A percentile compares a stretch with the other conserved stretches of the same genome.
These are phyloP conservation scores for Hemileccinum impolitum DNA, from an alignment of 768 basidiomycete genomes.

Conservation along the genomic window DNA sequence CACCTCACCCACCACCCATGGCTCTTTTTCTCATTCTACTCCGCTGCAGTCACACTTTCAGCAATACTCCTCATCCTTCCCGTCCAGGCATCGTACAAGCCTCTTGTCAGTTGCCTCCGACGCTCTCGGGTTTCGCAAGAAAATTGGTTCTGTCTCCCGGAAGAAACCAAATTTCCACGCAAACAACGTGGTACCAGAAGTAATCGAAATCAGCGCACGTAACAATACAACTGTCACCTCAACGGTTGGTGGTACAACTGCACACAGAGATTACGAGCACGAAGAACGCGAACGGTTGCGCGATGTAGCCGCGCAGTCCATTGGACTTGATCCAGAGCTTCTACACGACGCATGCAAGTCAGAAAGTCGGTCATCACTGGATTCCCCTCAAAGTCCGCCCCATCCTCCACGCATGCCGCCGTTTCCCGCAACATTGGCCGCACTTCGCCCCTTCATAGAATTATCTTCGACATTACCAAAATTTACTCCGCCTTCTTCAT, in stretches of 20 bases:
- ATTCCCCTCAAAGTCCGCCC: constrained; percentile 14
- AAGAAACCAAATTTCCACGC: constrained; percentile 36
- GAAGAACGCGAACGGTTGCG: constrained; percentile 75
- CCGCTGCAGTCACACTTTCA: constrained; percentile 6
- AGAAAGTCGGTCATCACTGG: constrained; percentile 10
- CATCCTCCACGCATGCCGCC: constrained; percentile 36
- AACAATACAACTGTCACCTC: constrained; percentile 18
- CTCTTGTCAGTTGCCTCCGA: constrained; percentile 54
- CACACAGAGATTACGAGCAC: constrained; percentile 50
- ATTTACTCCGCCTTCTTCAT: constrained; percentile 62
- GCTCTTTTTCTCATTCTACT: constrained; percentile 8
- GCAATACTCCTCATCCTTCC: constrained; percentile 5
- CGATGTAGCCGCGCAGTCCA: constrained; percentile 71
- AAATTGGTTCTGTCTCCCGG: constrained; percentile 39
- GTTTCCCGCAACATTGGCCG: constrained; percentile 57
- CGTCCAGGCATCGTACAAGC: constrained; percentile 40
- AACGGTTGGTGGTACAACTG: constrained; percentile 19
- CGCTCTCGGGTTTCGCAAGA: constrained; percentile 42
- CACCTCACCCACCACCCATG: constrained; percentile 9
- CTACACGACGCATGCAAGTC: constrained; percentile 35
- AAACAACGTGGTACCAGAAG: constrained; percentile 55
- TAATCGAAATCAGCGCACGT: constrained; percentile 67
- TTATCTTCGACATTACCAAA: constrained; percentile 58
- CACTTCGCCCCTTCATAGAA: constrained; percentile 51
- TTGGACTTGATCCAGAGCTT: constrained; percentile 60